Base-by-base conservation (phyloP, 106 monocot species). In the Apostasia ramifera region DNA sequence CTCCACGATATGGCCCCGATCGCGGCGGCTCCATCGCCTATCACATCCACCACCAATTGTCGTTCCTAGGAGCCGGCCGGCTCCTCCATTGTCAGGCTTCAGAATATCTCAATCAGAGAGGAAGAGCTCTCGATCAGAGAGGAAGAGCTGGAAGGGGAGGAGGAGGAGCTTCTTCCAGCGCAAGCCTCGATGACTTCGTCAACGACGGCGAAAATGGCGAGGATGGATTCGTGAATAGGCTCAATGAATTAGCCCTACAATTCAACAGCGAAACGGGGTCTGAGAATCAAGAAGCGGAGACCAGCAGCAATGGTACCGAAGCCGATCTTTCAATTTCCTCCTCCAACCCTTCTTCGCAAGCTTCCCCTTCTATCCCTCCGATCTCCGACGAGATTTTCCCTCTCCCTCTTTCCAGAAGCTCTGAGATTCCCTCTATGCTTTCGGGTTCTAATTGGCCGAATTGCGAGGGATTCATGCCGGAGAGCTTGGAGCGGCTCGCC, bases 401-500 rank as follows among this genome's bases (percentile, higher is more conserved):
- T 53, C 14, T 39, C 7, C 45, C 61, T 39, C 1, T n/a, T 40
- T 13, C 40, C 12, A 9, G 6, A 43, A 47, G 26, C 41, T 12
- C 14, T 11, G 47, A 47, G 43, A 66, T 12, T 51, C 42, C 8
- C 8, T 60, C 5, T 53, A 64, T 54, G 53, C 59, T 40, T 57
- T 73, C 40, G 40, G 54, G 59, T 9, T 50, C n/a, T 40, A n/a
- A n/a, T n/a, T 40, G 63, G 6, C 67, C 61, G 50, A 60, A 51
- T 55, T 55, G 57, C 53, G 72, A 73, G 3, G 52, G 53, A 44
- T 53, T 70, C 13, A 57, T 49, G 26, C 59, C 78, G 8, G 69
- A 72, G 12, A 71, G 55, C 74, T 64, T 79, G 58, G 84, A 79
- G 79, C 53, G 70, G 63, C 77, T 53, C 47, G 79, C 85, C 5